phyloP scores from a whole-genome alignment of 345 rosid genomes.

The Trapa incisa region DNA sequence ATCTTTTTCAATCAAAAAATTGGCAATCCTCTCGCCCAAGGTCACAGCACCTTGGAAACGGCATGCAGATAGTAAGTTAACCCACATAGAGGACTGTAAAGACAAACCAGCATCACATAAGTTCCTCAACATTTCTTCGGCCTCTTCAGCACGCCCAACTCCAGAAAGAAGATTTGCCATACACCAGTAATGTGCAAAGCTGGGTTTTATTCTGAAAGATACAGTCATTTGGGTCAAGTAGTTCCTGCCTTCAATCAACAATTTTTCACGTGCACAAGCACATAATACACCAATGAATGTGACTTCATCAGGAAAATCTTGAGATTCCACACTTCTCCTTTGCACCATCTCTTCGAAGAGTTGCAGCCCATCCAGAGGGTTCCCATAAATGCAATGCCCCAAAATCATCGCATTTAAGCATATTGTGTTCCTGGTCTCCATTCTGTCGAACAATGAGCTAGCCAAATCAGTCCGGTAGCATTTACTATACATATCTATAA shows the following conservation, averaged over 20 bases:
- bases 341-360: constrained; percentile 31
- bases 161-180: constrained; percentile 53
- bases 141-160: constrained; percentile 29
- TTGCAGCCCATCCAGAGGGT: constrained; percentile 42
- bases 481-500: constrained; percentile 56
- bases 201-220: constrained; percentile 39
- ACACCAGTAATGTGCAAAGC: constrained; percentile 71
- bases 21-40: constrained; percentile 41
- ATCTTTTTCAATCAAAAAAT: constrained; percentile 34
- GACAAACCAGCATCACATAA: constrained; percentile 22
- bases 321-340: constrained; percentile 5
- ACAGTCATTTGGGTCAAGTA: constrained; percentile 40
- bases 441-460: constrained; percentile 30
- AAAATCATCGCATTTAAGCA: constrained; percentile 75
- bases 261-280: constrained; percentile 45
- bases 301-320: constrained; percentile 36
- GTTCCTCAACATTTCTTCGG: constrained; percentile 35
- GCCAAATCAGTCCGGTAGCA: constrained; percentile 46
- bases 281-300: constrained; percentile 51
- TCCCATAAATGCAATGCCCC: constrained; percentile 68
- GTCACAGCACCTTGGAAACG: constrained; percentile 36
- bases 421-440: constrained; percentile 27
- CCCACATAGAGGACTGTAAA: constrained; percentile 38
- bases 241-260: constrained; percentile 31
- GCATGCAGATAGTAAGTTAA: constrained; percentile 31